Evolutionary conservation across 176 grass and related monocot genomes (phyloP), one percentile per base, ranked within the genome.

Genomic region (Avena eriantha): DNA sequence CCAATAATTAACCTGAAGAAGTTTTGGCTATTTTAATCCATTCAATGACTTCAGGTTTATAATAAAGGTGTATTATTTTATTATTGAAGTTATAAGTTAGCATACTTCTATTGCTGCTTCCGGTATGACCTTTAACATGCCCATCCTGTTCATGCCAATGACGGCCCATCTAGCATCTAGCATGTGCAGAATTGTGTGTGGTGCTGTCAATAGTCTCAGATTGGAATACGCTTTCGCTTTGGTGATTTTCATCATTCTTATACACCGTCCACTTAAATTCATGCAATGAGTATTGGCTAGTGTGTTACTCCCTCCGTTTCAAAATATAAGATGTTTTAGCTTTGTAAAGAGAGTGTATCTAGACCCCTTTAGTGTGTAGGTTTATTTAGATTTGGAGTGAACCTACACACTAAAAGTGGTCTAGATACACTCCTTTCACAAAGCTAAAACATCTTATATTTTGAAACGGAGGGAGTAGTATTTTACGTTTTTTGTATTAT

Each of bases 141-240:
- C 6, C 33, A 76, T 48, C 48, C 15, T 82, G 19, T 77, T 64
- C 79, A 82, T 76, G 43, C 33, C 15, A 54, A 47, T 65, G 26
- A 45, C 4, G 0, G 36, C 16, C 41, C 78, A 43, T 46, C 77
- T 46, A 51, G 22, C 58, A 31, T 81, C 39, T 72, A 80, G 67
- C 18, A 74, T 64, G 43, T 81, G 29, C 10, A 22, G 64, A 26
- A 57, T n/a, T 77, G 49, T 47, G 34, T 74, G 22, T 82, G 4
- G 3, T 43, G 49, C 3, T 87, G 5, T 64, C 31, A 76, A 21
- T 68, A 54, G 17, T 43, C n/a, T 87, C n/a, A 5, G 48, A 21
- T 50, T 81, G 14, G n/a, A 21, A 65, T 81, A 74, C 63, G 12
- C 78, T 80, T 75, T 82, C 56, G 57, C 11, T 6, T 47, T 85